Evolutionary conservation across 2,329 filamentous ascomycete species (phyloP), one percentile per base, ranked within the genome.

Genomic region (Xylariaceae sp.): DNA sequence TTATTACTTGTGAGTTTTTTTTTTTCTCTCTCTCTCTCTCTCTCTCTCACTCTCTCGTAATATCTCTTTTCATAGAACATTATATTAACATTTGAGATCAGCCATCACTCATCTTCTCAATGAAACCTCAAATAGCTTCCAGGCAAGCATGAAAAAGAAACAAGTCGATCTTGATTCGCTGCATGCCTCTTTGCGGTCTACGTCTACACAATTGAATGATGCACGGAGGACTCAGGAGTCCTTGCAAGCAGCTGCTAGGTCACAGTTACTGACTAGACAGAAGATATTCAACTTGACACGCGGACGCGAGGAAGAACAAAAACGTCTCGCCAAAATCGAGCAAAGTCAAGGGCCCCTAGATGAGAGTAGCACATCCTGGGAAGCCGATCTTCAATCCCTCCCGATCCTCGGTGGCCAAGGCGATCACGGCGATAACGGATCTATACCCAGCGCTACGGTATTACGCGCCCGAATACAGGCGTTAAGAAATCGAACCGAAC

Each of bases 41-140:
- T 19, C 19, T 19, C 19, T 19, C 19, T 19, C 19, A 1, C 19
- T 19, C 19, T 19, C 19, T 19, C 19, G 19, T 19, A 19, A 19
- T 19, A 19, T 19, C 19, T 19, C 19, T 19, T 19, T 39, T 12
- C 4, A 11, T 30, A 5, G 19, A 11, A n/a, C 30, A 6, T 29
- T 19, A 44, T 54, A 49, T 52, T 60, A 7, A 58, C 45, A 6
- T 19, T 19, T 6, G 3, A 19, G 31, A 30, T 12, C 27, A 85
- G 88, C 91, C 48, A 91, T 96, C 65, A 89, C 88, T 43, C 86
- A 89, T 61, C 84, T 95, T 47, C 79, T 99, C 27, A 84, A 83
- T 43, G 85, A 91, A 62, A 88, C 91, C 4, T 85, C 91, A 48
- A 80, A 84, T 43, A 84, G 89, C 44, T 92, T 96, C 68, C 86